Percentiles rank a stretch among this genome's conserved stretches.
phyloP scores from a whole-genome alignment of 2,329 filamentous ascomycete species.

The Cladosporium velox region DNA sequence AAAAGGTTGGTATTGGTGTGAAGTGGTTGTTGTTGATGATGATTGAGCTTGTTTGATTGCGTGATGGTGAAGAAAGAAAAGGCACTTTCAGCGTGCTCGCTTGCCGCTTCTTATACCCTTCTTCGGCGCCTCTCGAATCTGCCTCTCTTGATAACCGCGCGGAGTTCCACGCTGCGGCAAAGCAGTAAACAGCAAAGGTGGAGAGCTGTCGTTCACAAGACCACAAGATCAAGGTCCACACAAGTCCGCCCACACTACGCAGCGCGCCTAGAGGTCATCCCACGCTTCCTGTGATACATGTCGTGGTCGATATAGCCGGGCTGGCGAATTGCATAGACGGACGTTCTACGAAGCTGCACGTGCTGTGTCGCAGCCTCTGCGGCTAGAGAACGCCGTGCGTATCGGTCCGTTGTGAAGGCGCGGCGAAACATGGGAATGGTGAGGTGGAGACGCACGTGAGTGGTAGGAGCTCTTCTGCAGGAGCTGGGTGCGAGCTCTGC shows the following conservation, averaged over 20 bases:
- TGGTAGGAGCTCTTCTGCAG: conserved; percentile 14
- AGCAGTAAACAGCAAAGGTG: conserved; percentile 1
- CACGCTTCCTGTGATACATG: conserved; percentile 11
- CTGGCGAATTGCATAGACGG: conserved; percentile 6
- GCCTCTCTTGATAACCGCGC: background rate
- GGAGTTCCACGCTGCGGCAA: background rate
- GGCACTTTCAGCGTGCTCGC: background rate
- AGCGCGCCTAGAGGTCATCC: conserved; percentile 13
- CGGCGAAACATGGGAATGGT: conserved; percentile 4
- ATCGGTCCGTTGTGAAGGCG: conserved; percentile 8
- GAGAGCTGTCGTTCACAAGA: conserved; percentile 17
- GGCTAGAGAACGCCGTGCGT: conserved; percentile 15
- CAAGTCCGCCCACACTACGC: conserved; percentile 9
- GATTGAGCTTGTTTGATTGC: conserved; percentile 18
- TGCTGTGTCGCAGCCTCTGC: conserved; percentile 7
- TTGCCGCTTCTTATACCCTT: conserved; percentile 16
- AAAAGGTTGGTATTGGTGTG: conserved; percentile 14
- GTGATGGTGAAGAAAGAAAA: conserved; percentile 13
- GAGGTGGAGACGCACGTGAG: conserved; percentile 14
- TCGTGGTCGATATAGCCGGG: conserved; percentile 7
- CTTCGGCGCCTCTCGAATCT: background rate
- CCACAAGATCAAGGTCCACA: conserved; percentile 12
- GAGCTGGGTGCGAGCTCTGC: conserved; percentile 8
- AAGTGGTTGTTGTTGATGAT: conserved; percentile 12
- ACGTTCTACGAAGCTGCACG: conserved; percentile 14